Conservation (phyloP, 345 rosid genomes). For the Gossypium raimondii region DNA sequence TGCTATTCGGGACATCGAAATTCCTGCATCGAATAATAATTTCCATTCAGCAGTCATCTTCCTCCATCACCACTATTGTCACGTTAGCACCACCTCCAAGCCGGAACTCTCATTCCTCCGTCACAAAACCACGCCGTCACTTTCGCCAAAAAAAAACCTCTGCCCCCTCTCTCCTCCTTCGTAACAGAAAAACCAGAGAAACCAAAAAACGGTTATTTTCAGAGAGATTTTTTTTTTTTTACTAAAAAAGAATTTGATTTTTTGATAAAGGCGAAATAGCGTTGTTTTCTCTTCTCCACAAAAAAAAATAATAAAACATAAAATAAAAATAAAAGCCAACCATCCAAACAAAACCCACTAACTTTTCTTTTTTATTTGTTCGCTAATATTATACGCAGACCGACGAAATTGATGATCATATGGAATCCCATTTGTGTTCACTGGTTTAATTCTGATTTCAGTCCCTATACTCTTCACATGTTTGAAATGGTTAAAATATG, state of each 20-base stretch:
- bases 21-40: slow-evolving; percentile 67
- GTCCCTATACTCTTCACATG: too few relatives aligned
- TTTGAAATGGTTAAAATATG: too few relatives aligned
- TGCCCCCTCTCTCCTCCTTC: slow-evolving; percentile 1
- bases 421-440: too few relatives aligned
- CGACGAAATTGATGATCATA: too few relatives aligned
- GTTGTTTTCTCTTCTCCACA: slow-evolving; percentile 64
- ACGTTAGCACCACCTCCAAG: slow-evolving; percentile 21
- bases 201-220: slow-evolving; percentile 5
- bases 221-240: background rate
- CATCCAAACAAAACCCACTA: background rate
- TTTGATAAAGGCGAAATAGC: slow-evolving; percentile 29
- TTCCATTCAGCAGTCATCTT: slow-evolving; percentile 50
- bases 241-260: background rate
- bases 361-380: background rate
- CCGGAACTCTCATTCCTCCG: slow-evolving; percentile 23
- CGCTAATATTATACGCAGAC: background rate
- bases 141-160: background rate
- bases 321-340: background rate
- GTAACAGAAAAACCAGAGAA: slow-evolving; percentile 11
- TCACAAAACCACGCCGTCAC: slow-evolving; percentile 7
- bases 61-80: slow-evolving; percentile 42
- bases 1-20: slow-evolving; percentile 51
- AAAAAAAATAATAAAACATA: background rate
- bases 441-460: too few relatives aligned